Conservation (phyloP, 108 stramenopile species). For the Pseudonitzschia pungens region DNA sequence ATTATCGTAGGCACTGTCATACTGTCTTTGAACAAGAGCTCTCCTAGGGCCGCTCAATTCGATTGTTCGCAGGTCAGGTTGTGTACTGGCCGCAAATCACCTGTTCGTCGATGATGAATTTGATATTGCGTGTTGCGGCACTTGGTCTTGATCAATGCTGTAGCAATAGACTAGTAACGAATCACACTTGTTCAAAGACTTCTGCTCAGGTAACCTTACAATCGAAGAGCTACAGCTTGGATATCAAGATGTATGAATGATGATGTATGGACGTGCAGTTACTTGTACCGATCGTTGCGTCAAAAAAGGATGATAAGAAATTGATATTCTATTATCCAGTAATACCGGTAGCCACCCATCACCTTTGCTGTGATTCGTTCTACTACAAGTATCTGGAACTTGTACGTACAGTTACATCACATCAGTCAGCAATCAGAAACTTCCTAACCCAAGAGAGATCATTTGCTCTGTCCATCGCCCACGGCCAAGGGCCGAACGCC, state of each 20-base stretch:
- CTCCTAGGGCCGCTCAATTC: not conserved
- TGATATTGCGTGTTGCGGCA: not conserved
- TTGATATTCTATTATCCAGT: not conserved
- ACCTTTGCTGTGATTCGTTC: not conserved
- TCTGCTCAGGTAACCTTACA: no score
- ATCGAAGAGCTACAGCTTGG: no score
- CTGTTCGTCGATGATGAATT: not conserved
- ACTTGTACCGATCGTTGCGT: not conserved
- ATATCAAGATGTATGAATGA: not conserved
- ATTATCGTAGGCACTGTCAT: conserved; percentile 6
- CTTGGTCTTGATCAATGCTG: not conserved
- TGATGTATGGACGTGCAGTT: not conserved
- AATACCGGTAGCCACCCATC: not conserved
- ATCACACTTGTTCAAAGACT: no score
- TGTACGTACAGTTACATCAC: not conserved
- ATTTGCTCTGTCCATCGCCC: no score
- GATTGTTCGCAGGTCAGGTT: not conserved
- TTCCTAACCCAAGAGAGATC: not conserved
- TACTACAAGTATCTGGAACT: no score
- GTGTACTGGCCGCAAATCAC: not conserved
- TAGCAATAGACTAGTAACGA: not conserved
- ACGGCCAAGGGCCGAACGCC: no score
- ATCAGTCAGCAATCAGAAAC: not conserved
- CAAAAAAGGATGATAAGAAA: not conserved
- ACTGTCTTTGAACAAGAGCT: not conserved